These are phyloP conservation scores for Tuber indicum DNA, from an alignment of 495 filamentous ascomycete species.

Conservation along the genomic window DNA sequence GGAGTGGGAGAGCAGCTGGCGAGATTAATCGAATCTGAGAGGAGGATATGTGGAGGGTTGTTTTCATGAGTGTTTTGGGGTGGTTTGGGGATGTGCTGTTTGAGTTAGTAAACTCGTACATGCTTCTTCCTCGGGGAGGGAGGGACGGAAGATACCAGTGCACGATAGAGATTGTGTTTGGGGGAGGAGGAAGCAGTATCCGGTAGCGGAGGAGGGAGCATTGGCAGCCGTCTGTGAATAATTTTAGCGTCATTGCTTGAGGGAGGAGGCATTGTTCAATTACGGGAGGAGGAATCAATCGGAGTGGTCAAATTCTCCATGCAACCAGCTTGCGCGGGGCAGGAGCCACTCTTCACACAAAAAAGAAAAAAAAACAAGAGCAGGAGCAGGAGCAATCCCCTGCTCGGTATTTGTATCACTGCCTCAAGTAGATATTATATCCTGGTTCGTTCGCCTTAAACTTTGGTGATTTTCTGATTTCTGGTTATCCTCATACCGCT, in stretches of 20 bases:
- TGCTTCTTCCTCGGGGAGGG: background rate
- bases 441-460: background rate
- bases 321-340: background rate
- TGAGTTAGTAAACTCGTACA: background rate
- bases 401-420: background rate
- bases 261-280: background rate
- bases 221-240: background rate
- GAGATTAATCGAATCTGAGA: background rate
- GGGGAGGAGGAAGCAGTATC: background rate
- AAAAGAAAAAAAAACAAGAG: no score
- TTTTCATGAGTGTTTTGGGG: background rate
- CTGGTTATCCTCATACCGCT: background rate
- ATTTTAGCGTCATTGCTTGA: background rate
- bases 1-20: background rate
- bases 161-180: background rate
- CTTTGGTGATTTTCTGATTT: background rate
- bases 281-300: background rate
- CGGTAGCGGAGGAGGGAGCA: background rate
- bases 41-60: background rate
- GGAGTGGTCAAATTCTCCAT: background rate
- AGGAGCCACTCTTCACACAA: background rate
- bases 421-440: background rate
- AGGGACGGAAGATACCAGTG: background rate
- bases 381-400: background rate
- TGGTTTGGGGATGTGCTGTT: background rate